Percentiles rank a stretch among this genome's conserved stretches.
phyloP scores from a whole-genome alignment of 306 rosid genomes.

The Quercus cerris region DNA sequence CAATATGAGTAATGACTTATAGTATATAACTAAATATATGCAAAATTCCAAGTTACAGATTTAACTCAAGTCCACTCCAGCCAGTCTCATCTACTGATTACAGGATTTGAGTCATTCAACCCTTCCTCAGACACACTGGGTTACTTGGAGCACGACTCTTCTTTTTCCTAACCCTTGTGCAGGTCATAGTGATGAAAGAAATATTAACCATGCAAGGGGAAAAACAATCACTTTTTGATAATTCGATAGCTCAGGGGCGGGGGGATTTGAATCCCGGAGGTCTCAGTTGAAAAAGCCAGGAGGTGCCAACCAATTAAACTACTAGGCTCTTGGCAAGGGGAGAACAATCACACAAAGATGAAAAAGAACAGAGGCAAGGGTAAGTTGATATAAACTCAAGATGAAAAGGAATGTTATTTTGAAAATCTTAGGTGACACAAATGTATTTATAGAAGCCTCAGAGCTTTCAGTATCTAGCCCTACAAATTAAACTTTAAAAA shows the following conservation, averaged over 20 bases:
- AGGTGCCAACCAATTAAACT: no score
- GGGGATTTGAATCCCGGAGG: no score
- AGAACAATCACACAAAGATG: not conserved
- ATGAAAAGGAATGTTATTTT: not conserved
- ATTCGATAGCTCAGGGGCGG: no score
- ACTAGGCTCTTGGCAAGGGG: not conserved
- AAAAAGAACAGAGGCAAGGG: not conserved
- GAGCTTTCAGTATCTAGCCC: conserved; percentile 7
- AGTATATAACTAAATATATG: not conserved
- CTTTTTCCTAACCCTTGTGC: not conserved
- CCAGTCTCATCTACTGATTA: not conserved
- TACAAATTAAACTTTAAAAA: conserved; percentile 16
- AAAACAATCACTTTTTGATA: not conserved
- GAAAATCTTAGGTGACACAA: not conserved
- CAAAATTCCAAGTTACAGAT: not conserved
- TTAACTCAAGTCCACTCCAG: not conserved
- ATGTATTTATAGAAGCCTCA: not conserved
- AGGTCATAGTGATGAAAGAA: not conserved
- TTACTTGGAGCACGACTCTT: not conserved
- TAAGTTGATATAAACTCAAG: not conserved
- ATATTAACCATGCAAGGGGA: not conserved
- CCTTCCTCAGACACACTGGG: not conserved
- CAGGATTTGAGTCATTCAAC: not conserved
- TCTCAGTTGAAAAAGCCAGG: no score
- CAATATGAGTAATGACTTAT: not conserved